Evolutionary conservation across 192 early-diverging fungal genomes (phyloP).

Genomic region (Podila verticillata): DNA sequence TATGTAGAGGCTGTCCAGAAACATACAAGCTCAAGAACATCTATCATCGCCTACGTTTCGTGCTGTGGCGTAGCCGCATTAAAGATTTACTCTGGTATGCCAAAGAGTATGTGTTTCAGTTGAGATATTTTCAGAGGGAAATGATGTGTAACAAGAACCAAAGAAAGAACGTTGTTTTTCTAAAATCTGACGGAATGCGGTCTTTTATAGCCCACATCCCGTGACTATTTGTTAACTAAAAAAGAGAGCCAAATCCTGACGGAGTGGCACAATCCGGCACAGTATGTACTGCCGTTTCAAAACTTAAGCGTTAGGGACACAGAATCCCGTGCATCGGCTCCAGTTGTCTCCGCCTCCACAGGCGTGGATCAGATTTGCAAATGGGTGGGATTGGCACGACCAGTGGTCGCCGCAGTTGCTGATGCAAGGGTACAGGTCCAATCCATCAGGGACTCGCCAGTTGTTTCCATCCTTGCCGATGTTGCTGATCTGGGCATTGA

Average conservation of each 20-base stretch:
- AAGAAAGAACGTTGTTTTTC: too few relatives aligned
- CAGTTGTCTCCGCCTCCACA: conserved; percentile 12
- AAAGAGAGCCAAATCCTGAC: too few relatives aligned
- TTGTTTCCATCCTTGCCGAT: background rate
- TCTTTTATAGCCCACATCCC: too few relatives aligned
- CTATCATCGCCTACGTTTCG: conserved; percentile 2
- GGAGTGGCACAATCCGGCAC: too few relatives aligned
- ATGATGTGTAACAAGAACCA: too few relatives aligned
- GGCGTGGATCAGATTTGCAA: conserved; percentile 1
- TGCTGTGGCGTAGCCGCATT: background rate
- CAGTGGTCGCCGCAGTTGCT: conserved; percentile 1
- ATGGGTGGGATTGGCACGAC: background rate
- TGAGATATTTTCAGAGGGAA: background rate
- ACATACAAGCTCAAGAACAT: conserved; percentile 9
- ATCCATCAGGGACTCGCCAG: conserved; percentile 7
- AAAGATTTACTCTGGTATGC: conserved; percentile 7
- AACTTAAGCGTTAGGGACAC: conserved; percentile 5
- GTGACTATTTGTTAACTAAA: too few relatives aligned
- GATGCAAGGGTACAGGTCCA: conserved; percentile 14
- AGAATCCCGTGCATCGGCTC: conserved; percentile 6
- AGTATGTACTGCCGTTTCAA: background rate
- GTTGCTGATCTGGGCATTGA: conserved; percentile 1
- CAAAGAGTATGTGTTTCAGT: background rate
- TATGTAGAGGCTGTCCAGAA: background rate
- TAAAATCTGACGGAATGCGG: too few relatives aligned